Conservation (phyloP, 148 eudicot genomes). For the Spergularia marina region DNA sequence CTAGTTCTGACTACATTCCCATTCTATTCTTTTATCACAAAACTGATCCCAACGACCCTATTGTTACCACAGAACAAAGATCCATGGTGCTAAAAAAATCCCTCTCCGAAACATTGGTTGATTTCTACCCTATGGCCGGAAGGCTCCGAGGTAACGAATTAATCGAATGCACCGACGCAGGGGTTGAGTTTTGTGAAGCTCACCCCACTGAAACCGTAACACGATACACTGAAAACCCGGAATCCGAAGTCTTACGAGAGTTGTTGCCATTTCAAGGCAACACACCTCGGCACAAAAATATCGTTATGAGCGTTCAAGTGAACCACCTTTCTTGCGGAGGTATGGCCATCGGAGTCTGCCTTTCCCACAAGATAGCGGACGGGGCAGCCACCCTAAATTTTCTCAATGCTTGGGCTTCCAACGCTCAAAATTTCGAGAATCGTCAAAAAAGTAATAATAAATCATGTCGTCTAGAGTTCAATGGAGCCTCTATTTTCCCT, state of each 20-base stretch:
- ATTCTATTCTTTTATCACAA: conserved; percentile 29
- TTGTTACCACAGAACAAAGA: not conserved
- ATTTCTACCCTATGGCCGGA: conserved; percentile 39
- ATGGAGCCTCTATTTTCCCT: conserved; percentile 10
- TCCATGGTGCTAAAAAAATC: conserved; percentile 22
- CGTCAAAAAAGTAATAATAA: not conserved
- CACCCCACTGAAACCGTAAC: not conserved
- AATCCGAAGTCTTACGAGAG: not conserved
- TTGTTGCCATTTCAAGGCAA: conserved; percentile 13
- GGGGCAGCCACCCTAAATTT: conserved; percentile 12
- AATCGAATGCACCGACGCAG: conserved; percentile 33
- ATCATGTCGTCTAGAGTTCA: not conserved
- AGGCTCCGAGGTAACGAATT: conserved; percentile 9
- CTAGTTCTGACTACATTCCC: conserved; percentile 24
- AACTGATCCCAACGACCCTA: not conserved
- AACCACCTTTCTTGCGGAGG: conserved; percentile 33
- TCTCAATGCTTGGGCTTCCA: conserved; percentile 29
- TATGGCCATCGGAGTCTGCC: conserved; percentile 16
- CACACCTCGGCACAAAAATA: not conserved
- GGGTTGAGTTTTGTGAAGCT: conserved; percentile 28
- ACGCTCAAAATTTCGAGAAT: not conserved
- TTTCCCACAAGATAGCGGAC: conserved; percentile 34
- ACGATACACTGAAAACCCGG: not conserved
- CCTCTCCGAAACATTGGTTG: conserved; percentile 26
- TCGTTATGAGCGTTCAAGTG: conserved; percentile 14